A percentile compares a stretch with the other conserved stretches of the same genome.
Conservation (phyloP, 78 protist genomes). For the Pigoraptor vietnamica region DNA sequence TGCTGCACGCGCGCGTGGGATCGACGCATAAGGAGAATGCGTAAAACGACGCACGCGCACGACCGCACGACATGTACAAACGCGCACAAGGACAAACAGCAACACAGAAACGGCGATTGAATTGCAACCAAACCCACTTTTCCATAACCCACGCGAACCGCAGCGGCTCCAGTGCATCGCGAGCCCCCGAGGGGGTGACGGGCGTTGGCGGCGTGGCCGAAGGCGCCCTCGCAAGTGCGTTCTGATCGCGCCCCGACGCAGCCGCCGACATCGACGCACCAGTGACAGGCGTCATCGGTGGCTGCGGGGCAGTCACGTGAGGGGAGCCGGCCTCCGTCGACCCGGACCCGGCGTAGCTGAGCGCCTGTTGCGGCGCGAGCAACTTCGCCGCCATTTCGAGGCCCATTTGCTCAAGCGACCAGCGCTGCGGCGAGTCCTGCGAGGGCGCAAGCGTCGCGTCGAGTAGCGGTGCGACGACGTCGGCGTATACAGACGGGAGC, state of each 20-base stretch:
- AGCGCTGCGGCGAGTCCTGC: neutral
- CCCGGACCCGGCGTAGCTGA: no score
- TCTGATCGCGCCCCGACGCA: no score
- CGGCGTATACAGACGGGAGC: neutral
- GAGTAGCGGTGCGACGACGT: neutral
- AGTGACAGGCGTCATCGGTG: neutral
- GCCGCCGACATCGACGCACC: neutral
- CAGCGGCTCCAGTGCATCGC: neutral
- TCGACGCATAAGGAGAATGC: no score
- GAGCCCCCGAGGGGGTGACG: neutral
- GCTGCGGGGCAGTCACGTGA: no score
- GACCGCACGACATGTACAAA: no score
- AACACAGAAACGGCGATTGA: no score
- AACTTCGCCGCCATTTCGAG: neutral
- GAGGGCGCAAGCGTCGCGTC: neutral
- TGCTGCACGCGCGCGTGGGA: no score
- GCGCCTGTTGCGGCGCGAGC: no score
- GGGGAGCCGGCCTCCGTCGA: no score
- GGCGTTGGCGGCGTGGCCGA: neutral
- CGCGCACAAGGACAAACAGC: no score
- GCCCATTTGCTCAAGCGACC: neutral
- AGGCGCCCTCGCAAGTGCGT: neutral
- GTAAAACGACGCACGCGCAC: no score
- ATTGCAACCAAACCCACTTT: no score
- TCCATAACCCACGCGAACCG: neutral